Conservation (phyloP, 2,329 filamentous ascomycete genomes). For the Lachnellula willkommii region DNA sequence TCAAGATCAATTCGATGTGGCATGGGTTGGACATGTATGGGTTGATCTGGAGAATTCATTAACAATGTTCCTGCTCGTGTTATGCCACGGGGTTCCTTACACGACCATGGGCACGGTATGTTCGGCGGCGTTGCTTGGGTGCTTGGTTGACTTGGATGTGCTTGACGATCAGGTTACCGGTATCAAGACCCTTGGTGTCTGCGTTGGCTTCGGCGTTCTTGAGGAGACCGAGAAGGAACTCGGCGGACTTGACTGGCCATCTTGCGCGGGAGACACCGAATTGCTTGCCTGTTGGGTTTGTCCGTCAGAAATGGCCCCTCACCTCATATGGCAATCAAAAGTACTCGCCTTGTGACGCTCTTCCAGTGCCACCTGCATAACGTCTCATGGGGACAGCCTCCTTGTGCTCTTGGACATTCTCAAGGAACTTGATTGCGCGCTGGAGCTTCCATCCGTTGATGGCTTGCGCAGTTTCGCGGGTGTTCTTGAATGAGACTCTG, state of each 20-base stretch:
- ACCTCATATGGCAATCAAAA: background rate
- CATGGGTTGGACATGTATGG: constrained; percentile 99
- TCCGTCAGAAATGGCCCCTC: constrained; percentile 19
- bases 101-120: constrained; percentile 99
- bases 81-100: constrained; percentile 58
- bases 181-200: constrained; percentile 95
- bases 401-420: constrained; percentile 95
- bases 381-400: constrained; percentile 98
- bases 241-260: constrained; percentile 98
- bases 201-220: constrained; percentile 97
- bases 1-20: constrained; percentile 99
- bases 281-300: constrained; percentile 71
- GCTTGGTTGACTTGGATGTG: constrained; percentile 99
- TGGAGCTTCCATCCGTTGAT: constrained; percentile 98
- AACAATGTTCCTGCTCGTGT: constrained; percentile 8
- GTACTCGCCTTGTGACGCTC: constrained; percentile 90
- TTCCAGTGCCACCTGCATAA: constrained; percentile 92
- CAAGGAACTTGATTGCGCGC: constrained; percentile 92
- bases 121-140: constrained; percentile 97
- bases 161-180: constrained; percentile 95
- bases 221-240: constrained; percentile 94
- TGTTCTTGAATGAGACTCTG: constrained; percentile 99
- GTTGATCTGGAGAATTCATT: constrained; percentile 71
- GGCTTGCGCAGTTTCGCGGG: constrained; percentile 97
- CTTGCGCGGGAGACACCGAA: constrained; percentile 97